phyloP scores from a whole-genome alignment of 2,329 filamentous ascomycete species.

The Botrytis porri region DNA sequence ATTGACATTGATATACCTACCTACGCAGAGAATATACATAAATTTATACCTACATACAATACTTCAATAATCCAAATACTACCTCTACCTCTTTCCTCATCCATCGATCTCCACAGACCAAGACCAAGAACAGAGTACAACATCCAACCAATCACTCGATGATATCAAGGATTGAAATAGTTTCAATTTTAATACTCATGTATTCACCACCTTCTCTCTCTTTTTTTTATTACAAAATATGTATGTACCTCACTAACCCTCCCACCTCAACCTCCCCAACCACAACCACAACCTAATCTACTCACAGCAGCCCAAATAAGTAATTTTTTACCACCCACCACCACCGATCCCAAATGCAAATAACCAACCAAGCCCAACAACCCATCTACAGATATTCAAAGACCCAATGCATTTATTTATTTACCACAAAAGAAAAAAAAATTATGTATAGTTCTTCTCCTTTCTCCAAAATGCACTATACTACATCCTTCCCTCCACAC shows the following conservation, averaged over 20 bases:
- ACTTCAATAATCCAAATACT: too few species aligned
- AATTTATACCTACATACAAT: too few species aligned
- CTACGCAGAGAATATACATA: too few species aligned
- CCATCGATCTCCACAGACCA: too few species aligned
- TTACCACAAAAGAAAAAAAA: neutral
- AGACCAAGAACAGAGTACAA: too few species aligned
- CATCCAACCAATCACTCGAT: neutral
- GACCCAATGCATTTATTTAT: neutral
- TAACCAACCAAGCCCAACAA: slow-evolving; percentile 1
- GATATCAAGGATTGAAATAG: neutral
- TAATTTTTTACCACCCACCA: neutral
- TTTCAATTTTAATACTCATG: neutral
- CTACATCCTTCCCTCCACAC: neutral
- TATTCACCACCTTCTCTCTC: neutral
- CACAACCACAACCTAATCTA: neutral
- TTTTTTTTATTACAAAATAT: neutral
- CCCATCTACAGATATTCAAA: slow-evolving; percentile 1
- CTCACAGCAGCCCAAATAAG: neutral
- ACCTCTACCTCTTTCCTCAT: too few species aligned
- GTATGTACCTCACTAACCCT: neutral
- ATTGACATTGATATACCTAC: too few species aligned
- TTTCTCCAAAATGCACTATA: neutral
- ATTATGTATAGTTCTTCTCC: neutral
- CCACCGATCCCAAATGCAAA: neutral
- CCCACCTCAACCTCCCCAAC: neutral